Percentiles rank a stretch among this genome's conserved stretches.
Evolutionary conservation across 768 basidiomycete genomes (phyloP).

Genomic region (Russula foetens): DNA sequence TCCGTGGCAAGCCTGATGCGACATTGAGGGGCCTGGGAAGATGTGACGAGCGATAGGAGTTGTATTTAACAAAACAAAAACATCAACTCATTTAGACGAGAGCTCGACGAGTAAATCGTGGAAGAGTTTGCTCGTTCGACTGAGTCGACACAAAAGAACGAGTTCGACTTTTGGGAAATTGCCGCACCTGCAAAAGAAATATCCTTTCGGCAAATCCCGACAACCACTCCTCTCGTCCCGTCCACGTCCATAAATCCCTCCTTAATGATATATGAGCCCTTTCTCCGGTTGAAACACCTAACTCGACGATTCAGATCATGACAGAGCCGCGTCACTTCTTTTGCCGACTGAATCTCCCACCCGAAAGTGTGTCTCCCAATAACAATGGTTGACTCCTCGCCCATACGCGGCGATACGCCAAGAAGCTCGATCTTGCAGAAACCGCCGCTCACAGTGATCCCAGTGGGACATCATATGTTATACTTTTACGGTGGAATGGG

Average conservation of each 20-base stretch:
- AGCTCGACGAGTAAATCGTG: conserved; percentile 1
- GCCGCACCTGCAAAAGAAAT: too few species aligned
- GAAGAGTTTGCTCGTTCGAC: not conserved
- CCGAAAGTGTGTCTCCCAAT: not conserved
- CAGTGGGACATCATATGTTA: conserved; percentile 1
- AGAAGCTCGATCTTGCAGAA: not conserved
- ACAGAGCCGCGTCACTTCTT: too few species aligned
- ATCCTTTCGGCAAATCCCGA: too few species aligned
- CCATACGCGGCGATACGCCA: not conserved
- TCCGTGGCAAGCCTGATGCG: conserved; percentile 28
- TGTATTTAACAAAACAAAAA: conserved; percentile 23
- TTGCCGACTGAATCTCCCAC: not conserved
- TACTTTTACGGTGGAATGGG: too few species aligned
- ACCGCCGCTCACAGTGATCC: not conserved
- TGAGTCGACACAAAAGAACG: too few species aligned
- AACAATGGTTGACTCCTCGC: not conserved
- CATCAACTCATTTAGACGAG: too few species aligned
- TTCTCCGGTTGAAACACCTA: conserved; percentile 32
- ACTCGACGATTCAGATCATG: not conserved
- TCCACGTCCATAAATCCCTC: not conserved
- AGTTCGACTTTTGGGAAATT: too few species aligned
- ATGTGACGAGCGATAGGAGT: conserved; percentile 17
- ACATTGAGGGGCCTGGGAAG: conserved; percentile 26
- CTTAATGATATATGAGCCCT: conserved; percentile 41
- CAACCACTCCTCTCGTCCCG: too few species aligned